phyloP scores from a whole-genome alignment of 352 stramenopile genomes.

The Globisporangium polare region DNA sequence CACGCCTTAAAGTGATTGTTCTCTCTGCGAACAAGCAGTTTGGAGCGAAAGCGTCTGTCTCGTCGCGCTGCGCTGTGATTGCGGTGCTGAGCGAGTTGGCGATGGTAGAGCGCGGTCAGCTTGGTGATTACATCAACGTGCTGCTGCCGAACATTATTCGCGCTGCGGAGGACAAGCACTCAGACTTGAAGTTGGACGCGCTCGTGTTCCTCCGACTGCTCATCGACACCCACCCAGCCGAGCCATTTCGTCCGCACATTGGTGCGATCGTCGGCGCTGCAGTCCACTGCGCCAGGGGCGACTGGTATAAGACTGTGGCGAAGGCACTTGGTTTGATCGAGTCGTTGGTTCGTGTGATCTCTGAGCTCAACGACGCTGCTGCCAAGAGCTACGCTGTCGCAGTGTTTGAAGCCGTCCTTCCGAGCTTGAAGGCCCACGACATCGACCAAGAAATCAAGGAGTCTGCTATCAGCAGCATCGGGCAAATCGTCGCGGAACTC shows the following conservation, averaged over 20 bases:
- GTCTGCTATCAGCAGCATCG: constrained; percentile 90
- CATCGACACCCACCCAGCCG: constrained; percentile 87
- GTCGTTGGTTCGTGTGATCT: constrained; percentile 85
- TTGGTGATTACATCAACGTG: constrained; percentile 63
- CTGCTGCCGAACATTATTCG: constrained; percentile 81
- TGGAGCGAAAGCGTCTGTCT: constrained; percentile 67
- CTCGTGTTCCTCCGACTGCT: constrained; percentile 92
- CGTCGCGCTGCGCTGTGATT: constrained; percentile 79
- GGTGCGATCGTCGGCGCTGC: constrained; percentile 83
- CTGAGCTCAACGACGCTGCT: constrained; percentile 25
- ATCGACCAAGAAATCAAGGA: constrained; percentile 99
- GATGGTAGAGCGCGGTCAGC: constrained; percentile 65
- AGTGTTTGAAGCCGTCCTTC: constrained; percentile 92
- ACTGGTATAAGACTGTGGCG: constrained; percentile 99
- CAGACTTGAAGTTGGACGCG: constrained; percentile 95
- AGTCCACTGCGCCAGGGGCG: constrained; percentile 88
- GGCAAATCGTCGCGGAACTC: constrained; percentile 80
- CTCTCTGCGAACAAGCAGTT: constrained; percentile 81
- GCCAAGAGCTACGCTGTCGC: constrained; percentile 63
- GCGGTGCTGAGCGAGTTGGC: constrained; percentile 83
- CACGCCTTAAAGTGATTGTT: constrained; percentile 69
- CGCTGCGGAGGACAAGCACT: constrained; percentile 89
- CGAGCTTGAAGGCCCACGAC: constrained; percentile 94
- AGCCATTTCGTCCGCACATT: constrained; percentile 79
- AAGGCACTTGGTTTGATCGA: constrained; percentile 93